Evolutionary conservation across 192 early-diverging fungal species (phyloP).

Genomic region (Pilaira anomala): DNA sequence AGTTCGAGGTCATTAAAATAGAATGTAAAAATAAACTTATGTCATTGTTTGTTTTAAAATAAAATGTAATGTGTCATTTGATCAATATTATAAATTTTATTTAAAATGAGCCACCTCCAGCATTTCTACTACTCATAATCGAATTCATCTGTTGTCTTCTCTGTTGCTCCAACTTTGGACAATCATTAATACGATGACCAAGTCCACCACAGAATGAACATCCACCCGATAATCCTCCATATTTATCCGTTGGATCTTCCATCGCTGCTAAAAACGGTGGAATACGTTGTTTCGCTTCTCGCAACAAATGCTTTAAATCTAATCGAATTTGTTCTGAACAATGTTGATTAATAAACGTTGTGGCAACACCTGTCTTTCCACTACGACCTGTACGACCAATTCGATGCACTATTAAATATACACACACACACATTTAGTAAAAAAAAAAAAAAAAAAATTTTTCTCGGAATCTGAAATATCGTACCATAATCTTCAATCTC

Average conservation of each 20-base stretch:
- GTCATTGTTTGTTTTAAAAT: background rate
- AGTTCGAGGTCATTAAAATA: background rate
- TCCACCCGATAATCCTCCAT: slow-evolving; percentile 69
- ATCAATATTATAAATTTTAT: background rate
- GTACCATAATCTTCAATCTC: slow-evolving; percentile 98
- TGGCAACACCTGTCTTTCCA: slow-evolving; percentile 94
- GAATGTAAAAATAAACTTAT: background rate
- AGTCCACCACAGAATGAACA: slow-evolving; percentile 95
- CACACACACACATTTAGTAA: background rate
- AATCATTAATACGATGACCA: slow-evolving; percentile 87
- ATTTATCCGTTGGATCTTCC: slow-evolving; percentile 87
- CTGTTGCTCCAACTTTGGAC: slow-evolving; percentile 78
- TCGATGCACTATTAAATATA: slow-evolving; percentile 72
- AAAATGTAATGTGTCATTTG: too few relatives aligned
- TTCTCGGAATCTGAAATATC: background rate
- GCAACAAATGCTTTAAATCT: slow-evolving; percentile 89
- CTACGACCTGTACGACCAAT: slow-evolving; percentile 97
- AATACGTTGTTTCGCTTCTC: slow-evolving; percentile 90
- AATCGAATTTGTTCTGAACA: slow-evolving; percentile 91
- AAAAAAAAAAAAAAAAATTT: slow-evolving; percentile 5
- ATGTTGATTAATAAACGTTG: slow-evolving; percentile 93
- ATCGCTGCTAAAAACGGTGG: slow-evolving; percentile 82
- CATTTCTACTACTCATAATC: slow-evolving; percentile 32
- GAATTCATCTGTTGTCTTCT: slow-evolving; percentile 47
- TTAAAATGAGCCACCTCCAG: slow-evolving; percentile 33